phyloP scores from a whole-genome alignment of 371 early-diverging fungal species.

The Blastocladiella emersonii region DNA sequence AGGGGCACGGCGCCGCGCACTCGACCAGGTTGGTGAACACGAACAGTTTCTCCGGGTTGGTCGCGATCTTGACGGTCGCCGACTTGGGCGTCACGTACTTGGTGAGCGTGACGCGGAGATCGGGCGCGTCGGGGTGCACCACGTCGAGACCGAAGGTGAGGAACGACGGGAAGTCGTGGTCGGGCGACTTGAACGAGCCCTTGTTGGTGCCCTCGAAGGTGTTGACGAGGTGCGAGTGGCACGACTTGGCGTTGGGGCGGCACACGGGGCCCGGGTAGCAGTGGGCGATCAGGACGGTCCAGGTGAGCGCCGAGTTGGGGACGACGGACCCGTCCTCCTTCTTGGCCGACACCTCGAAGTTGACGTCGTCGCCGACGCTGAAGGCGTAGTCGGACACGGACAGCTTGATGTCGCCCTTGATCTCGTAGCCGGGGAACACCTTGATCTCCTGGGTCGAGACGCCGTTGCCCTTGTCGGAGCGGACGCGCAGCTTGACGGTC shows the following conservation, averaged over 20 bases:
- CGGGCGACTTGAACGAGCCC: not conserved
- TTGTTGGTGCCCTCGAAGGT: not conserved
- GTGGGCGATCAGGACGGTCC: not conserved
- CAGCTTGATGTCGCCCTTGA: not conserved
- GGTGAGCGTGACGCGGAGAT: too few species aligned
- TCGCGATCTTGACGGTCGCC: too few species aligned
- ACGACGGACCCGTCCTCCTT: too few species aligned
- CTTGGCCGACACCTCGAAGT: too few species aligned
- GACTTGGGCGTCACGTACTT: too few species aligned
- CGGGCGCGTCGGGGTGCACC: not conserved
- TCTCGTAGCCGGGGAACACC: not conserved
- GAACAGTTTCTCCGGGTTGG: too few species aligned
- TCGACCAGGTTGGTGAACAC: too few species aligned
- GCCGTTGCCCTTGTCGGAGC: not conserved
- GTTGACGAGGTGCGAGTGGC: slow-evolving; percentile 1
- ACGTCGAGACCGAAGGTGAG: not conserved
- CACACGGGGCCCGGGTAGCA: not conserved
- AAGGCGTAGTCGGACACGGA: not conserved
- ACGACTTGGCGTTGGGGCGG: not conserved
- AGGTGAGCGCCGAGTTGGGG: too few species aligned
- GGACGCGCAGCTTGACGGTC: not conserved
- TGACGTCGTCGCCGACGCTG: not conserved
- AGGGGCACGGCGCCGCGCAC: too few species aligned
- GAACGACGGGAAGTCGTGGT: slow-evolving; percentile 1
- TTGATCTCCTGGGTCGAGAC: not conserved